Evolutionary conservation across 495 filamentous ascomycete species (phyloP), one percentile per base, ranked within the genome.

Genomic region (Tuber indicum): DNA sequence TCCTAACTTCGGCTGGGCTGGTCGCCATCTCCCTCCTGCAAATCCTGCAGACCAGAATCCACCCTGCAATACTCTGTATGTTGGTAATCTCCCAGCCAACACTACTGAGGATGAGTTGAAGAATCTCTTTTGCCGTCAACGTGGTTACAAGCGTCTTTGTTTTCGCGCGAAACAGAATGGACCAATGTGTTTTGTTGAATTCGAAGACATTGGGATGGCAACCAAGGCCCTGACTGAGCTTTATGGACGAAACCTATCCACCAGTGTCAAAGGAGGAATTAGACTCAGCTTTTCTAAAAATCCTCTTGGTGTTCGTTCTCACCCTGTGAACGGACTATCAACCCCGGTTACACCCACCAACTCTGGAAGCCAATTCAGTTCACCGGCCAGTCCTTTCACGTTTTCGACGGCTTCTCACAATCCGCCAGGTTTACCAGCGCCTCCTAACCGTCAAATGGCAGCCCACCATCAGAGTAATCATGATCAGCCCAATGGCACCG

Each of bases 261-360:
- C 98, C 84, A 96, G 93, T 84, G 89, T 94, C 83, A 98, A 97
- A 83, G 96, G 96, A 62, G 96, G 96, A 62, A 98, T 99, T 82
- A 91, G 96, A n/a, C 89, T 99, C 52, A 97, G 93, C 83, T 99
- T 98, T 86, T 98, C 95, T 17, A 98, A 98, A 86, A 99, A 98
- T 81, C 96, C 96, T 3, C 88, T 99, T 14, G 96, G 96, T 42
- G 96, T 98, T 39, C 93, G 96, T 44, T 83, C 81, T 41, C 75
- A 66, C 26, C 58, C 58, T 66, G 58, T 66, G 10, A 66, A 66
- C 12, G 58, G 58, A n/a, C 26, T 66, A 66, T 32, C 58, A 66
- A 66, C 58, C 3, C 58, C 58, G 26, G 58, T 66, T 32, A 66
- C 58, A 66, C 58, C 58, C 58, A 66, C 58, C 58, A 66, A 32